A percentile compares a stretch with the other conserved stretches of the same genome.
Conservation (phyloP, 78 protist species). For the Pigoraptor vietnamica region DNA sequence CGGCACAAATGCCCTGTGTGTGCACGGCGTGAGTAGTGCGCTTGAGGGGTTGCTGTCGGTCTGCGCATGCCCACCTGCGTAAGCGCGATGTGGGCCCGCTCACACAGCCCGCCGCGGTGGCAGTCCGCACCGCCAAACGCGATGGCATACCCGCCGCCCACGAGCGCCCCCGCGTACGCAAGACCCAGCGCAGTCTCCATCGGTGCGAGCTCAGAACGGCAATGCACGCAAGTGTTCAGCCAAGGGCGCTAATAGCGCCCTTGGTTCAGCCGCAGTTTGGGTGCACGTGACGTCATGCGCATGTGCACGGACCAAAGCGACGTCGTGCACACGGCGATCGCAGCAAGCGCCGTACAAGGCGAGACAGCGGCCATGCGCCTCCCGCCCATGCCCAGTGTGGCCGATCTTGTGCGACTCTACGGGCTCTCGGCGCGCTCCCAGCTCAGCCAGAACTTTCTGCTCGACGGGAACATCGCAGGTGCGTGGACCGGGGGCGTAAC, state of each 20-base stretch:
- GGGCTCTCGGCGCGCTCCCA: conserved; percentile 51
- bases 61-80: not conserved
- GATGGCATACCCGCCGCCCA: not conserved
- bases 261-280: not conserved
- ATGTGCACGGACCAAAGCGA: not conserved
- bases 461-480: conserved; percentile 50
- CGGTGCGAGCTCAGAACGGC: not conserved
- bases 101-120: not conserved
- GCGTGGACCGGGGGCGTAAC: not conserved
- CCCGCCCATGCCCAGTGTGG: conserved; percentile 51
- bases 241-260: not conserved
- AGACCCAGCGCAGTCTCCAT: not conserved
- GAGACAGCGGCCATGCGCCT: too few species aligned
- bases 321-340: not conserved
- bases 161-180: not conserved
- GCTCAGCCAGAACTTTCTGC: conserved; percentile 63
- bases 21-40: not conserved
- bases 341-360: not conserved
- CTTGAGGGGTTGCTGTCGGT: not conserved
- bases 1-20: not conserved
- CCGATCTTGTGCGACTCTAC: conserved; percentile 49
- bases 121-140: not conserved
- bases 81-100: not conserved
- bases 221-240: too few species aligned
- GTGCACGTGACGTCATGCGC: not conserved